Conservation (phyloP, 2,329 filamentous ascomycete genomes). For the Amesomyces nigricolor region DNA sequence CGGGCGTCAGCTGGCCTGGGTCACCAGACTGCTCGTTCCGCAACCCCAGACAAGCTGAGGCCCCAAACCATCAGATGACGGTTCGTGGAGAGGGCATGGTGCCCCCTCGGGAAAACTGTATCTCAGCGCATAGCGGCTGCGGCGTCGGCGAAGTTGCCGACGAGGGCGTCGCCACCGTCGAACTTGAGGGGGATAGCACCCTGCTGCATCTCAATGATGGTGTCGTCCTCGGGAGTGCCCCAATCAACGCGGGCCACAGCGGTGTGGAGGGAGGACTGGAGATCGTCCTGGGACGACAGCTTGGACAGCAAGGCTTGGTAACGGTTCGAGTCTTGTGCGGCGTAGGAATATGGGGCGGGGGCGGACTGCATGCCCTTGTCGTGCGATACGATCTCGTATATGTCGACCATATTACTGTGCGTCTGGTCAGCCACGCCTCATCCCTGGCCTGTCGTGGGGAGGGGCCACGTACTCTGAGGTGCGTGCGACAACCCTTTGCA, state of each 20-base stretch:
- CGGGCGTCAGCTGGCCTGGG: constrained; percentile 3
- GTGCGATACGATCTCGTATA: constrained; percentile 58
- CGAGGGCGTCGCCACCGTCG: constrained; percentile 41
- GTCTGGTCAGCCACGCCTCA: constrained; percentile 24
- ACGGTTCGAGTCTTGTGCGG: constrained; percentile 51
- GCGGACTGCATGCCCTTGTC: constrained; percentile 35
- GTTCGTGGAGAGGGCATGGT: neutral
- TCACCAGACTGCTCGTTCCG: neutral
- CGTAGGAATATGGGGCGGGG: constrained; percentile 36
- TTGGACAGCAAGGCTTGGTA: constrained; percentile 60
- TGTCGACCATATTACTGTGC: constrained; percentile 59
- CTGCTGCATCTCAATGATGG: constrained; percentile 40
- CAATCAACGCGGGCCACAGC: constrained; percentile 50
- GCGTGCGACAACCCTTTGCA: constrained; percentile 58
- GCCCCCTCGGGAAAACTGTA: neutral
- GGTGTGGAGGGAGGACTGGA: constrained; percentile 18
- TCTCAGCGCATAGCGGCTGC: constrained; percentile 46
- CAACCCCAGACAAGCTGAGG: neutral
- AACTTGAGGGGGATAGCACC: constrained; percentile 35
- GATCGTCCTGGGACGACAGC: constrained; percentile 44
- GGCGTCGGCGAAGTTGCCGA: constrained; percentile 57
- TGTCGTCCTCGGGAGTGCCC: constrained; percentile 47
- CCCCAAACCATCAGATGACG: neutral
- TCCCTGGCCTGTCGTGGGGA: constrained; percentile 9
- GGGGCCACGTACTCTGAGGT: constrained; percentile 53